These are phyloP conservation scores for Persicaria maculosa DNA, from an alignment of 148 eudicot genomes.

Conservation along the genomic window DNA sequence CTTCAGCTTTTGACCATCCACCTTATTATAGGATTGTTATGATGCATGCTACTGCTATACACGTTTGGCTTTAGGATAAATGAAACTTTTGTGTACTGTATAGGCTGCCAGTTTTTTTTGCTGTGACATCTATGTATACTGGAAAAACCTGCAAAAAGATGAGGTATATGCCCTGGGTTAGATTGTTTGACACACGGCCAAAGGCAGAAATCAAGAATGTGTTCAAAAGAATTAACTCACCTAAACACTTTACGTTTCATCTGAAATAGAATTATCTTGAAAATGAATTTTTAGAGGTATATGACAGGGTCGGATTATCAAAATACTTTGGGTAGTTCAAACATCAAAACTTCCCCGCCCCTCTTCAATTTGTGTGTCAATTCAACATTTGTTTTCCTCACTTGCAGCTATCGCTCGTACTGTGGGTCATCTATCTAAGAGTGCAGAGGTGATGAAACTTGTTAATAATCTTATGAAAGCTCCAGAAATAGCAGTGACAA, in stretches of 20 bases:
- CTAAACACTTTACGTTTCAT: no score
- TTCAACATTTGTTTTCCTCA: background rate
- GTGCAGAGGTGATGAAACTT: conserved; percentile 96
- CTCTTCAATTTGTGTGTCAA: background rate
- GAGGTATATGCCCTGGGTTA: no score
- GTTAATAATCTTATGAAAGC: conserved; percentile 97
- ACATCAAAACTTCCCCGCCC: background rate
- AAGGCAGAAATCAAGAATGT: no score
- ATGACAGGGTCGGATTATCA: background rate
- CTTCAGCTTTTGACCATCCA: background rate
- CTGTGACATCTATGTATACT: no score
- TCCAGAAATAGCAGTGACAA: conserved; percentile 79
- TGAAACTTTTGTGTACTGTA: background rate
- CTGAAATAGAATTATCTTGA: no score
- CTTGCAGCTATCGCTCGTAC: conserved; percentile 78
- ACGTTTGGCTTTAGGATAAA: background rate
- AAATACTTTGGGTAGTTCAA: background rate
- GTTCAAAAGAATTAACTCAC: no score
- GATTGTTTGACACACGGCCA: no score
- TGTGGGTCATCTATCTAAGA: conserved; percentile 84
- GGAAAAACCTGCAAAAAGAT: no score
- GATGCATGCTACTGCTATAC: background rate
- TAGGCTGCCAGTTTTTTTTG: background rate
- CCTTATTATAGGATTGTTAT: background rate
- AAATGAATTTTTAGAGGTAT: background rate